Conservation (phyloP, 805 yeast genomes). For the Wickerhamomyces rabaulensis region DNA sequence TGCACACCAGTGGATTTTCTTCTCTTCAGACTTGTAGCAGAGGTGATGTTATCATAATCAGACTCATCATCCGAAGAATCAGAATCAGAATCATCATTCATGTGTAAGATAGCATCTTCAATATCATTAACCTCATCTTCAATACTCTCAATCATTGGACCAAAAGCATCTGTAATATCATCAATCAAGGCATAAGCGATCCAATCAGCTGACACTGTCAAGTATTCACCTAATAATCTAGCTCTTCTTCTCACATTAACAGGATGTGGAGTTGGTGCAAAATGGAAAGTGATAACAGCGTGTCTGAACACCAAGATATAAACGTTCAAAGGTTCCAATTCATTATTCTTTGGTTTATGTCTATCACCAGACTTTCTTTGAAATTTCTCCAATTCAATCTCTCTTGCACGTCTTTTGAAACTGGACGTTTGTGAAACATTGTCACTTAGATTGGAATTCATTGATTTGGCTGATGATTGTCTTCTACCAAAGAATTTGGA, state of each 20-base stretch:
- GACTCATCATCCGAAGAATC: constrained; percentile 22
- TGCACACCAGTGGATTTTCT: constrained; percentile 5
- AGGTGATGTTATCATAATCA: constrained; percentile 26
- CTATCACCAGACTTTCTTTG: constrained; percentile 40
- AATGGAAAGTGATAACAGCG: constrained; percentile 89
- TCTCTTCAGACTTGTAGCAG: constrained; percentile 13
- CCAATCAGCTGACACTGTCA: constrained; percentile 94
- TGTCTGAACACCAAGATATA: constrained; percentile 47
- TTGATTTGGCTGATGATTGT: constrained; percentile 12
- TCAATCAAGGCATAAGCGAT: constrained; percentile 94
- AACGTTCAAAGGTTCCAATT: constrained; percentile 84
- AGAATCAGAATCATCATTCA: constrained; percentile 56
- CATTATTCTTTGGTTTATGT: constrained; percentile 41
- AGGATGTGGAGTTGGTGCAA: constrained; percentile 90
- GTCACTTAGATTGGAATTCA: constrained; percentile 2
- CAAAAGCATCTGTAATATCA: constrained; percentile 96
- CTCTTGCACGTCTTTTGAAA: constrained; percentile 25
- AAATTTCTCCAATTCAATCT: constrained; percentile 30
- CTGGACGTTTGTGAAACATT: constrained; percentile 20
- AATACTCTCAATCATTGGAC: constrained; percentile 90
- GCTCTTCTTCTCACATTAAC: constrained; percentile 93
- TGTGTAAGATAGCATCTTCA: constrained; percentile 81
- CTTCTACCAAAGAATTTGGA: constrained; percentile 13
- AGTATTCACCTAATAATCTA: constrained; percentile 76
- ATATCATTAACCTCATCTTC: constrained; percentile 94